Evolutionary conservation across 2,329 filamentous ascomycete genomes (phyloP).

Genomic region (Alternaria gansuensis): DNA sequence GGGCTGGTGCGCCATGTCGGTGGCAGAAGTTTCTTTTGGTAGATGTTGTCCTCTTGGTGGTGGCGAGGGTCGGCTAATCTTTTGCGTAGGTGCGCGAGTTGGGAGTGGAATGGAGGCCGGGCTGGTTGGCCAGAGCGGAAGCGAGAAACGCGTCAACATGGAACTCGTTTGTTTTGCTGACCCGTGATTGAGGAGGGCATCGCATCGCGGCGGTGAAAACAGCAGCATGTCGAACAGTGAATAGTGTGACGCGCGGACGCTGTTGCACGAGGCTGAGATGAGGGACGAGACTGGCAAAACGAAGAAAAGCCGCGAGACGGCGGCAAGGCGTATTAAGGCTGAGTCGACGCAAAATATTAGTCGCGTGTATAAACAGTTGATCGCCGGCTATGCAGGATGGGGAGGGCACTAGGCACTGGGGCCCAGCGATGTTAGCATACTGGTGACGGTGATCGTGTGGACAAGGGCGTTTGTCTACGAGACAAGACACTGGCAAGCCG

Average conservation of each 20-base stretch:
- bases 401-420: slow-evolving; percentile 21
- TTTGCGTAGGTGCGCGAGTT: slow-evolving; percentile 22
- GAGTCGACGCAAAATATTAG: slow-evolving; percentile 17
- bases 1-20: slow-evolving; percentile 28
- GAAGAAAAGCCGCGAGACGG: slow-evolving; percentile 19
- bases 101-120: slow-evolving; percentile 30
- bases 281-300: slow-evolving; percentile 14
- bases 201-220: slow-evolving; percentile 35
- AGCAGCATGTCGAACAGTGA: slow-evolving; percentile 36
- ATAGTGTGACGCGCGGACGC: slow-evolving; percentile 20
- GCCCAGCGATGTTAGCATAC: slow-evolving; percentile 31
- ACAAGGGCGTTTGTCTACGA: slow-evolving; percentile 22
- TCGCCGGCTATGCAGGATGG: slow-evolving; percentile 32
- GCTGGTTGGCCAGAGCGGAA: slow-evolving; percentile 30
- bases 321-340: slow-evolving; percentile 23
- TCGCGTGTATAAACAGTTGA: slow-evolving; percentile 21
- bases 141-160: slow-evolving; percentile 25
- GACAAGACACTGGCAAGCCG: slow-evolving; percentile 23
- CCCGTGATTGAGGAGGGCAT: slow-evolving; percentile 20
- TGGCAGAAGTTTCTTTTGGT: slow-evolving; percentile 13
- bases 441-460: slow-evolving; percentile 35
- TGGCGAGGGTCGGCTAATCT: slow-evolving; percentile 16
- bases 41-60: slow-evolving; percentile 15
- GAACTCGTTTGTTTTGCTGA: slow-evolving; percentile 23
- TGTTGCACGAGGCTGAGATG: slow-evolving; percentile 10